A percentile compares a stretch with the other conserved stretches of the same genome.
These are phyloP conservation scores for Globisporangium ultimum DNA, from an alignment of 352 stramenopile species.

Conservation along the genomic window DNA sequence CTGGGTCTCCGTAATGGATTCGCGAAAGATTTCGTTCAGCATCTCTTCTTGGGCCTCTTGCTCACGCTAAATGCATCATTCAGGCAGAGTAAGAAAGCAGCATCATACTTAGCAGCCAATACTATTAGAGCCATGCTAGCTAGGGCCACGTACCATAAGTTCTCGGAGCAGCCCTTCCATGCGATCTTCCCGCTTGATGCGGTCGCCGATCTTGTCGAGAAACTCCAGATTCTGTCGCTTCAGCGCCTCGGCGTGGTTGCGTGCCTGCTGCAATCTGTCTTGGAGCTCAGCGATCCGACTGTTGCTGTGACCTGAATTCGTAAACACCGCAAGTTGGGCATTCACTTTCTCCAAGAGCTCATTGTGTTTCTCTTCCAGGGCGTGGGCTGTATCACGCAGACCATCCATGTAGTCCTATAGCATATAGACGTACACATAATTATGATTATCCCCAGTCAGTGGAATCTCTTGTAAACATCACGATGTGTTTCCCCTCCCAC, in stretches of 20 bases:
- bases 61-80: slow-evolving; percentile 16
- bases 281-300: slow-evolving; percentile 23
- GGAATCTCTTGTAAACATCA: no score
- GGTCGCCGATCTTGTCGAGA: slow-evolving; percentile 38
- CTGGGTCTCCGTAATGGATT: slow-evolving; percentile 12
- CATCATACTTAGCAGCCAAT: no score
- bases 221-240: slow-evolving; percentile 47
- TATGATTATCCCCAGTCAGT: no score
- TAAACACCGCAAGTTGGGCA: slow-evolving; percentile 21
- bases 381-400: slow-evolving; percentile 26
- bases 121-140: no score
- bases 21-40: slow-evolving; percentile 23
- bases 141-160: slow-evolving; percentile 16
- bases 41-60: slow-evolving; percentile 24
- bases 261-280: slow-evolving; percentile 25
- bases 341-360: slow-evolving; percentile 35
- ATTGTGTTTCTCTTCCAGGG: slow-evolving; percentile 32
- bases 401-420: slow-evolving; percentile 42
- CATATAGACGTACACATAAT: background rate
- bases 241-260: slow-evolving; percentile 27
- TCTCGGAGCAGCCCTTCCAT: slow-evolving; percentile 57
- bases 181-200: slow-evolving; percentile 49
- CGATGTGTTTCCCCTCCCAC: background rate
- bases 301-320: slow-evolving; percentile 4
- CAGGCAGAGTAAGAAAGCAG: background rate